Conservation (phyloP, 805 yeast genomes). For the Suhomyces emberorum region DNA sequence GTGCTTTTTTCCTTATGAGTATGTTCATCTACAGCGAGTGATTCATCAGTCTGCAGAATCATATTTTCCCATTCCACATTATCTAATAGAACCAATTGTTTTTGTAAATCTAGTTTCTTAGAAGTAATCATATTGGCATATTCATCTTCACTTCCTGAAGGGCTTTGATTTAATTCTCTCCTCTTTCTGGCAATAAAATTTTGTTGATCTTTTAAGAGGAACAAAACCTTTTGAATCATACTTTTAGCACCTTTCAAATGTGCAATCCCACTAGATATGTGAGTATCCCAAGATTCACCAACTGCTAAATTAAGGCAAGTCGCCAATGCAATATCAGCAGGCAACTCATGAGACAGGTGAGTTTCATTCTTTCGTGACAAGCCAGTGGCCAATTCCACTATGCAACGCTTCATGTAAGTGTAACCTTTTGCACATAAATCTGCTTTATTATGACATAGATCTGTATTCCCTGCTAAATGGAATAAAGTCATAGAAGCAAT, state of each 20-base stretch:
- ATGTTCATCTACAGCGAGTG: constrained; percentile 1
- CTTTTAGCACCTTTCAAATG: constrained; percentile 66
- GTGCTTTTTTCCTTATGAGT: constrained; percentile 1
- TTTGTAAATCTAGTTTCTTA: constrained; percentile 13
- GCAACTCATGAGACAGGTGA: constrained; percentile 27
- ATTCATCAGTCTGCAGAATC: constrained; percentile 9
- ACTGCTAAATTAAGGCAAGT: constrained; percentile 62
- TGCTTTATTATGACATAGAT: constrained; percentile 43
- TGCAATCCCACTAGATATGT: constrained; percentile 63
- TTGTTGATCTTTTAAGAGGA: constrained; percentile 25
- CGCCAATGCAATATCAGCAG: constrained; percentile 64
- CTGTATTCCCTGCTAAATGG: constrained; percentile 42
- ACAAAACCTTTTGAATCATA: constrained; percentile 49
- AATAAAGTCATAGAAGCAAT: constrained; percentile 66
- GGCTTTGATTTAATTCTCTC: constrained; percentile 7
- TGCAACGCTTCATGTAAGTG: constrained; percentile 57
- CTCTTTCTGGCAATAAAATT: constrained; percentile 11
- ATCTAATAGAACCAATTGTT: constrained; percentile 28
- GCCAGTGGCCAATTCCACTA: constrained; percentile 57
- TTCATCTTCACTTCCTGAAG: constrained; percentile 7
- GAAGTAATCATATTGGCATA: constrained; percentile 3
- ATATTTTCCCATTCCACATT: constrained; percentile 33
- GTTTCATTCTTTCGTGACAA: constrained; percentile 28
- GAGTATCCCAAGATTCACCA: constrained; percentile 68
- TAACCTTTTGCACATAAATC: constrained; percentile 48